These are phyloP conservation scores for Ulmus americana DNA, from an alignment of 331 rosid genomes.

Conservation along the genomic window DNA sequence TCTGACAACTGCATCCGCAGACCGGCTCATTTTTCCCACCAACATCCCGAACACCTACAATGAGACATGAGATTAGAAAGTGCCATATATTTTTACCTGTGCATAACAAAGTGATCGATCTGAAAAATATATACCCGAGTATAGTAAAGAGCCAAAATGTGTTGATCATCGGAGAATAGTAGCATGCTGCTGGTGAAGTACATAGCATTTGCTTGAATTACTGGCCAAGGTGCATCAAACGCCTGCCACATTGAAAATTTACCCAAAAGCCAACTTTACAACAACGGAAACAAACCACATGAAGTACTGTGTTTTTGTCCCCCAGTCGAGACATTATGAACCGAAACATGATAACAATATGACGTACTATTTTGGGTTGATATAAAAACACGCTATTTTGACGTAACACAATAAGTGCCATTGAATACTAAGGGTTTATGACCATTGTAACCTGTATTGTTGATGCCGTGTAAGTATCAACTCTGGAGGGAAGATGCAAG, in stretches of 20 bases:
- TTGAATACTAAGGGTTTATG: not conserved
- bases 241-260: slow-evolving; percentile 60
- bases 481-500: slow-evolving; percentile 71
- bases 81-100: slow-evolving; percentile 9
- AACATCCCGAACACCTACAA: slow-evolving; percentile 65
- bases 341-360: no score
- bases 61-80: slow-evolving; percentile 22
- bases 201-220: slow-evolving; percentile 88
- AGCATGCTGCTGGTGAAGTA: slow-evolving; percentile 82
- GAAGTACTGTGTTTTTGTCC: no score
- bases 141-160: slow-evolving; percentile 60
- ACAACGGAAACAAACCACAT: no score
- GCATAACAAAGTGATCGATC: slow-evolving; percentile 11
- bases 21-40: slow-evolving; percentile 69
- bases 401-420: not conserved
- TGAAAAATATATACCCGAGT: slow-evolving; percentile 49
- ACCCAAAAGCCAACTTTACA: not conserved
- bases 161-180: slow-evolving; percentile 66
- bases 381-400: no score
- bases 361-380: no score
- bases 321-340: no score
- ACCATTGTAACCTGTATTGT: slow-evolving; percentile 62
- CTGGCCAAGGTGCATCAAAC: slow-evolving; percentile 93
- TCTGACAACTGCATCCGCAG: slow-evolving; percentile 76
- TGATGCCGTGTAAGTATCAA: slow-evolving; percentile 73